Evolutionary conservation across 164 flowering plant genomes (phyloP).

Genomic region (Buxus sempervirens): DNA sequence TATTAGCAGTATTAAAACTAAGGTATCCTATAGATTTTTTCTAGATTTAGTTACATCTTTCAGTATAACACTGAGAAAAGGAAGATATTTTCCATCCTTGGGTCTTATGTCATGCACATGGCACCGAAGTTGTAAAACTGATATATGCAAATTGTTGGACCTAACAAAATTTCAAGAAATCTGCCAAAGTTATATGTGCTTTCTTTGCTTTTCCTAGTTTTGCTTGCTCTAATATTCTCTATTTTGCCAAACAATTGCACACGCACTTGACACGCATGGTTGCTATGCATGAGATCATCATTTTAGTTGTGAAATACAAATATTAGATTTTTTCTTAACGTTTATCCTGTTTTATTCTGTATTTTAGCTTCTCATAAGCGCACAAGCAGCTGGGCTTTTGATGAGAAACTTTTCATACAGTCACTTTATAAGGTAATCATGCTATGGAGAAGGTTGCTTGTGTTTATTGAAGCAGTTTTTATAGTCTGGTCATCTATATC

Average conservation of each 20-base stretch:
- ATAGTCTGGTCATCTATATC: no score
- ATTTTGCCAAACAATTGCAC: no score
- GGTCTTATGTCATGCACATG: background rate
- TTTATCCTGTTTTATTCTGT: background rate
- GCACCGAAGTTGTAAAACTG: background rate
- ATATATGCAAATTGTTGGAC: no score
- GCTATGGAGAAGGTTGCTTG: background rate
- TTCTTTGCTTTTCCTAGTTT: no score
- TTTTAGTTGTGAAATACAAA: no score
- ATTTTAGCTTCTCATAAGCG: conserved; percentile 61
- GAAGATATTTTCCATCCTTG: background rate
- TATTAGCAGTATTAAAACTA: background rate
- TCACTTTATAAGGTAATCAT: conserved; percentile 75
- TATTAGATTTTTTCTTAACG: background rate
- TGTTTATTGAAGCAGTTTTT: no score
- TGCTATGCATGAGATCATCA: no score
- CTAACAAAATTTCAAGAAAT: no score
- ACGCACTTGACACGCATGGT: no score
- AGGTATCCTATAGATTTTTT: no score
- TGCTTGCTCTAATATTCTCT: no score
- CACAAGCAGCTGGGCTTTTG: conserved; percentile 85
- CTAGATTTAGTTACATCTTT: background rate
- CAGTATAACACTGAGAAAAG: background rate
- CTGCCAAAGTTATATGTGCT: no score
- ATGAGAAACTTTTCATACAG: conserved; percentile 79